A percentile compares a stretch with the other conserved stretches of the same genome.
Conservation (phyloP, 495 filamentous ascomycete genomes). For the Podospora anserina region DNA sequence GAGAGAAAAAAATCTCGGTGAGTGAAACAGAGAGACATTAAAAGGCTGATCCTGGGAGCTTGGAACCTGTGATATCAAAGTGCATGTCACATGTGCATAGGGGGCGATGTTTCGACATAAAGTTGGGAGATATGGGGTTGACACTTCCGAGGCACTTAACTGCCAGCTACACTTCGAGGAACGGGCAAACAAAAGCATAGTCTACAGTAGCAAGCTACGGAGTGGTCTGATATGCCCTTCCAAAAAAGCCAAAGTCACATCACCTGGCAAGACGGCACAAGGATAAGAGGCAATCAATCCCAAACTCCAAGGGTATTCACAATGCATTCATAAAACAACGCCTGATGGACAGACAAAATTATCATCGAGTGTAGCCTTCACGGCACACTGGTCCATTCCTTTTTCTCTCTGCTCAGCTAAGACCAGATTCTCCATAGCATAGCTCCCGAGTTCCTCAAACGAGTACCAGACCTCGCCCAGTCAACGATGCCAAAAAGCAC, state of each 20-base stretch:
- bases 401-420: slow-evolving; percentile 25
- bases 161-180: no score
- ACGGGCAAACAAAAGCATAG: neutral
- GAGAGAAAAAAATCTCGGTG: neutral
- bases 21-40: neutral
- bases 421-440: slow-evolving; percentile 10
- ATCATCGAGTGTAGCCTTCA: slow-evolving; percentile 7
- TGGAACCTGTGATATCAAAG: neutral
- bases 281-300: slow-evolving; percentile 3
- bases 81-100: neutral
- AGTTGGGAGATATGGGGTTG: no score
- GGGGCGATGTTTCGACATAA: no score
- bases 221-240: no score
- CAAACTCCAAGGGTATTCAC: slow-evolving; percentile 13
- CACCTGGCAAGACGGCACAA: slow-evolving; percentile 3
- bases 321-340: slow-evolving; percentile 14
- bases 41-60: no score
- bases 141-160: no score
- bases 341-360: slow-evolving; percentile 9
- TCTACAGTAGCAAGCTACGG: neutral
- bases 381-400: slow-evolving; percentile 28
- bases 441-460: slow-evolving; percentile 20
- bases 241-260: neutral
- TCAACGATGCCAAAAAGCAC: slow-evolving; percentile 20
- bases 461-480: slow-evolving; percentile 13